Base-by-base conservation (phyloP, 352 stramenopile genomes). In the Pythium sp. region DNA sequence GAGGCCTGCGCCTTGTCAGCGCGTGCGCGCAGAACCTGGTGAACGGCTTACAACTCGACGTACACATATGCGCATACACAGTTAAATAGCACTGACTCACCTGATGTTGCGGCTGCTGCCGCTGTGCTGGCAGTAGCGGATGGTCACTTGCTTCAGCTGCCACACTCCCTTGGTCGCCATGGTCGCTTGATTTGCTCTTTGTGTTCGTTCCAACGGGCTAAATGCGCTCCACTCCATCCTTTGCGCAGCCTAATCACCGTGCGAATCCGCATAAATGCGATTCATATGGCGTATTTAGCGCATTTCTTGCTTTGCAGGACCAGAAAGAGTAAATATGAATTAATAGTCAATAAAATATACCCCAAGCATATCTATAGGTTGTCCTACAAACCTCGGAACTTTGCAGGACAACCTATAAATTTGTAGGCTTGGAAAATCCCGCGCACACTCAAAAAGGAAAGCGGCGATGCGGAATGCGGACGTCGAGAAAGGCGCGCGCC, bases 161-260 rank as follows among this genome's bases (percentile, higher is more conserved):
- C 84, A 92, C 71, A 91, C 81, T 60, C 84, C 84, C 47, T 86
- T 84, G 58, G 84, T 92, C 73, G 84, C 84, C 84, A 92, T 92
- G 28, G 38, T 64, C 7, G 14, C 26, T 47, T 65, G 68, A 60
- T 64, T 36, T 24, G 43, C 64, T 64, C 28, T 34, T 60, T 22
- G 7, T 15, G 55, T 24, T 46, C 18, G 32, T 34, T 61, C 11
- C 26, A 61, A 28, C 1, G 6, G 47, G 22, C 47, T 24, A 55
- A 62, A 62, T 62, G 56, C 56, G 30, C 56, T 62, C 56, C 32
- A 49, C 56, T 62, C 56, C 56, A 62, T 62, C 56, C 56, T 49
- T 49, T 49, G 36, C 36, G 36, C 36, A 5, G 1, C 36, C 3
- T 18, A 43, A 12, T 43, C 36, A 43, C 36, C 11, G 36, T 43